Conservation (phyloP, 2,329 filamentous ascomycete species). For the Neofusicoccum laricinum region DNA sequence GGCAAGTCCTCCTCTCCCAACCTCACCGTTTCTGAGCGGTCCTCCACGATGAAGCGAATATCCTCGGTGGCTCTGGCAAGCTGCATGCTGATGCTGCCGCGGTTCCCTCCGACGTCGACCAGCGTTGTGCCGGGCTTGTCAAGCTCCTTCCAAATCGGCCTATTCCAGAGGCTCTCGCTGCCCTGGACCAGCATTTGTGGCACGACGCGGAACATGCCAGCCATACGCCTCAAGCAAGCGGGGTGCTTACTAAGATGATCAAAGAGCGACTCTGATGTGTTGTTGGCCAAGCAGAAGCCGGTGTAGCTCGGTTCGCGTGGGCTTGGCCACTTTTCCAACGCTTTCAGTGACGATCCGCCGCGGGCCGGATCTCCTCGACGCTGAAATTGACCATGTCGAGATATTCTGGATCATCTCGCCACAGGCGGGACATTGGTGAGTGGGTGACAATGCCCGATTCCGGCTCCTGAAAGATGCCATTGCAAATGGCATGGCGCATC, state of each 20-base stretch:
- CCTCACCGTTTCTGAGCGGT: too few species aligned
- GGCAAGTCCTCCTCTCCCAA: too few species aligned
- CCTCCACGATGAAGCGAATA: not conserved
- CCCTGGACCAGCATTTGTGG: not conserved
- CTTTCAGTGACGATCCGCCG: not conserved
- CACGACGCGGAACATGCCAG: not conserved
- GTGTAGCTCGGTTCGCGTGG: not conserved
- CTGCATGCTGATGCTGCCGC: not conserved
- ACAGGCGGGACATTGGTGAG: not conserved
- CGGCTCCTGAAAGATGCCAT: not conserved
- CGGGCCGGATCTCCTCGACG: not conserved
- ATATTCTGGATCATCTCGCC: not conserved
- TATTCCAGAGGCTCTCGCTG: not conserved
- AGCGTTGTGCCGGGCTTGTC: not conserved
- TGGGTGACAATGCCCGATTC: not conserved
- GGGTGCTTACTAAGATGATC: not conserved
- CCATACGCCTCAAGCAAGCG: not conserved
- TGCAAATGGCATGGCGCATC: not conserved
- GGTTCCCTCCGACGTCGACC: not conserved
- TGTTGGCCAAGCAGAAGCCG: not conserved
- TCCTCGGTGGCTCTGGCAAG: not conserved
- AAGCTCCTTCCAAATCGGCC: not conserved
- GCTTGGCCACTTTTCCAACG: not conserved
- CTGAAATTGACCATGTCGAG: not conserved
- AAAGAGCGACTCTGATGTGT: not conserved